A percentile compares a stretch with the other conserved stretches of the same genome.
Conservation (phyloP, 2,329 filamentous ascomycete genomes). For the Fusarium chlamydosporum region DNA sequence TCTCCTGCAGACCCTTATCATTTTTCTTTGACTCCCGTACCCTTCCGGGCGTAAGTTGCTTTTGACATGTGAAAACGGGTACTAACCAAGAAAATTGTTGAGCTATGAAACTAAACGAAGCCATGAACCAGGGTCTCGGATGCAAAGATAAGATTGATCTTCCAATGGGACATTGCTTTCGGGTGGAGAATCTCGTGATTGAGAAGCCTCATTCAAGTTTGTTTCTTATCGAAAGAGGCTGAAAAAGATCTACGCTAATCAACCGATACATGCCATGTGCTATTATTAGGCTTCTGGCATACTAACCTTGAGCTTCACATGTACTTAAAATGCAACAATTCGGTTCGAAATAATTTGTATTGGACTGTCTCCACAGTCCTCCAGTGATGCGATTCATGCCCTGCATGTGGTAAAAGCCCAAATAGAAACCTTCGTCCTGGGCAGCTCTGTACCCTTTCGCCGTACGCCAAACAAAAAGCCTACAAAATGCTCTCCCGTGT, state of each 20-base stretch:
- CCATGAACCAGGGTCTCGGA: constrained; percentile 24
- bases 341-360: constrained; percentile 1
- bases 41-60: not conserved
- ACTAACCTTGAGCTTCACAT: not conserved
- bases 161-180: constrained; percentile 38
- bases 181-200: constrained; percentile 30
- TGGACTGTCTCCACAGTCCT: constrained; percentile 5
- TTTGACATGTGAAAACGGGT: constrained; percentile 50
- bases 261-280: not conserved
- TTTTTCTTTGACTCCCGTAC: constrained; percentile 26
- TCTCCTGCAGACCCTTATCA: constrained; percentile 24
- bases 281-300: not conserved
- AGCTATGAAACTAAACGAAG: constrained; percentile 19
- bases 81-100: constrained; percentile 41
- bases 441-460: constrained; percentile 33
- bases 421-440: constrained; percentile 3
- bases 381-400: constrained; percentile 27
- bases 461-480: constrained; percentile 44
- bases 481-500: constrained; percentile 21
- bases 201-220: constrained; percentile 20
- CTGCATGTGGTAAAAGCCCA: constrained; percentile 8
- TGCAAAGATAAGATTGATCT: constrained; percentile 37
- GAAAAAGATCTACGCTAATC: not conserved
- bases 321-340: not conserved
- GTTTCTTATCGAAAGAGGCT: constrained; percentile 15